These are phyloP conservation scores for Pleurotus salmoneostramineus DNA, from an alignment of 768 basidiomycete genomes.

Conservation along the genomic window DNA sequence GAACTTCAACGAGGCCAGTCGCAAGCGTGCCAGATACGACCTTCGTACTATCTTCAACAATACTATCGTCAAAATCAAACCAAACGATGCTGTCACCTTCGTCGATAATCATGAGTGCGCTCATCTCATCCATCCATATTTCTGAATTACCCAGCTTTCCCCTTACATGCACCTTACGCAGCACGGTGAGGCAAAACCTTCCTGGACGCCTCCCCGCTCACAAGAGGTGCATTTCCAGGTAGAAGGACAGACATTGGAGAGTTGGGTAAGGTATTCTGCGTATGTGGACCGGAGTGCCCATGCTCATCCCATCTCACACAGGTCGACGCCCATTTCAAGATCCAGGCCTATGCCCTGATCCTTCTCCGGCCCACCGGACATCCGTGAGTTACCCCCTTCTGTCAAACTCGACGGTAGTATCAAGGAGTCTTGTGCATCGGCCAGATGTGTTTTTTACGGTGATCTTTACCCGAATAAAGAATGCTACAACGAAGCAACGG, in stretches of 20 bases:
- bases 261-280: constrained; percentile 55
- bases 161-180: constrained; percentile 19
- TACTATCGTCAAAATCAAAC: constrained; percentile 64
- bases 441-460: constrained; percentile 84
- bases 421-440: not conserved
- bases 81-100: constrained; percentile 84
- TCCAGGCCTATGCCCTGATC: constrained; percentile 80
- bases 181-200: constrained; percentile 48
- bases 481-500: constrained; percentile 53
- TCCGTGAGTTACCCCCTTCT: constrained; percentile 49
- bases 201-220: not conserved
- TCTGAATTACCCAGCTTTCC: not conserved
- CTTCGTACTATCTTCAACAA: constrained; percentile 68
- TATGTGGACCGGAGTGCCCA: too few relatives aligned
- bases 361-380: constrained; percentile 66
- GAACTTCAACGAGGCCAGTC: constrained; percentile 78
- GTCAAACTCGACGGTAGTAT: not conserved
- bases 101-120: constrained; percentile 89
- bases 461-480: constrained; percentile 74
- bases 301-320: constrained; percentile 18
- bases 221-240: constrained; percentile 26
- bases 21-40: constrained; percentile 63
- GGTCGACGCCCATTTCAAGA: constrained; percentile 71
- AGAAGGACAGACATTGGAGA: constrained; percentile 71
- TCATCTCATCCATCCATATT: not conserved